These are phyloP conservation scores for Aspergillus clavatus DNA, from an alignment of 2,329 filamentous ascomycete species.

Conservation along the genomic window DNA sequence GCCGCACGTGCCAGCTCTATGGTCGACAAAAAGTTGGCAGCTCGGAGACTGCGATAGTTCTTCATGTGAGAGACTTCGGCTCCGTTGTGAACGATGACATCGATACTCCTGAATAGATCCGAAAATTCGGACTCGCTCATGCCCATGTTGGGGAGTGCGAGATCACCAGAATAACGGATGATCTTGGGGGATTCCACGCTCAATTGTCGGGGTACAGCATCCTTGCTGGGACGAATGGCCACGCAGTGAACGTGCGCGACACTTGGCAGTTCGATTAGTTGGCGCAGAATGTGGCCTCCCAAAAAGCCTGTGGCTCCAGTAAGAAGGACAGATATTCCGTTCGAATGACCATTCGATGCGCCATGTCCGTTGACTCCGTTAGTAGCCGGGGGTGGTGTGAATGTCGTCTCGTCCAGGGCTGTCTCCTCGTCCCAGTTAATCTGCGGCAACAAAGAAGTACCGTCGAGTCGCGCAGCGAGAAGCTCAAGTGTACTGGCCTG, in stretches of 20 bases:
- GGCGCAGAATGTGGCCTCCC: slow-evolving; percentile 35
- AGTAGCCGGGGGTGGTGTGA: background rate
- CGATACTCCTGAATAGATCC: slow-evolving; percentile 27
- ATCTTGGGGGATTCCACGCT: slow-evolving; percentile 27
- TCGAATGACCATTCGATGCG: background rate
- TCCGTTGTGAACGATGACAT: slow-evolving; percentile 53
- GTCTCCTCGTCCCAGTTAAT: slow-evolving; percentile 44
- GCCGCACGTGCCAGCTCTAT: slow-evolving; percentile 19
- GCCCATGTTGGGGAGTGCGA: slow-evolving; percentile 35
- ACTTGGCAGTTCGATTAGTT: slow-evolving; percentile 28
- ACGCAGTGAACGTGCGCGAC: slow-evolving; percentile 44
- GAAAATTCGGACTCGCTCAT: slow-evolving; percentile 28
- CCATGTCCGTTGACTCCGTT: background rate
- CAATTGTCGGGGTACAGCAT: slow-evolving; percentile 3
- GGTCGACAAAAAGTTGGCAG: slow-evolving; percentile 24
- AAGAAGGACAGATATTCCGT: slow-evolving; percentile 14
- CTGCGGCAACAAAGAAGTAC: slow-evolving; percentile 1
- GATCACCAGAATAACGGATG: slow-evolving; percentile 34
- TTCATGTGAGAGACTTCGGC: slow-evolving; percentile 35
- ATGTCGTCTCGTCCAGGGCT: slow-evolving; percentile 1
- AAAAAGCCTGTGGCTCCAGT: slow-evolving; percentile 37
- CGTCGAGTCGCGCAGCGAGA: slow-evolving; percentile 37
- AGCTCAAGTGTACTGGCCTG: slow-evolving; percentile 32
- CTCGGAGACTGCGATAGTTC: slow-evolving; percentile 23
- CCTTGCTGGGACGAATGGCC: slow-evolving; percentile 23